These are phyloP conservation scores for Taphrina wiesneri DNA, from an alignment of 1,139 yeast genomes.

Conservation along the genomic window DNA sequence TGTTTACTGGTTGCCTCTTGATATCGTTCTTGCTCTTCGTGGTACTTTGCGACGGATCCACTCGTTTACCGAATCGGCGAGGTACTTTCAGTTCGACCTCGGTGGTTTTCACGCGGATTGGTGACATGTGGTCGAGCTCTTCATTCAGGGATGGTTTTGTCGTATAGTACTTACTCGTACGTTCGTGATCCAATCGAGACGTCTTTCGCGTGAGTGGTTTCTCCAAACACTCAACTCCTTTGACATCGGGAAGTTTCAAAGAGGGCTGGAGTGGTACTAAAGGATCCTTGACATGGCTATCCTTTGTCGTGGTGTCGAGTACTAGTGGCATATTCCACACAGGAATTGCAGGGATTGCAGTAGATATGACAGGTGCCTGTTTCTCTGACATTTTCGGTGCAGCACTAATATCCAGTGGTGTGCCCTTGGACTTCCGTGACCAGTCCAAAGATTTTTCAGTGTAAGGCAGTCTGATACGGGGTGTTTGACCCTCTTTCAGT, in stretches of 20 bases:
- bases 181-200: neutral
- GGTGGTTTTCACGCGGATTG: slow-evolving; percentile 28
- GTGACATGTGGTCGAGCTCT: slow-evolving; percentile 20
- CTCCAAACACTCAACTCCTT: neutral
- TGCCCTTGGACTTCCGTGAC: neutral
- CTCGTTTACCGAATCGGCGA: slow-evolving; percentile 19
- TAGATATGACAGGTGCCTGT: neutral
- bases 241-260: slow-evolving; percentile 6
- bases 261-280: slow-evolving; percentile 25
- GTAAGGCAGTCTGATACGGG: slow-evolving; percentile 10
- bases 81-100: slow-evolving; percentile 4
- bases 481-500: neutral
- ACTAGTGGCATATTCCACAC: slow-evolving; percentile 21
- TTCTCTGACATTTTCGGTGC: neutral
- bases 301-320: slow-evolving; percentile 5
- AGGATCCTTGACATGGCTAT: slow-evolving; percentile 9
- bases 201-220: neutral
- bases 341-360: neutral
- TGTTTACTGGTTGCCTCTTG: slow-evolving; percentile 26
- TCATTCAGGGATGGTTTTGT: slow-evolving; percentile 18
- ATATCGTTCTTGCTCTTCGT: slow-evolving; percentile 16
- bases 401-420: neutral
- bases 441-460: slow-evolving; percentile 13
- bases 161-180: neutral
- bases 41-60: slow-evolving; percentile 1